A percentile compares a stretch with the other conserved stretches of the same genome.
Conservation (phyloP, 73 alveolate species). For the Urostyla sp. region DNA sequence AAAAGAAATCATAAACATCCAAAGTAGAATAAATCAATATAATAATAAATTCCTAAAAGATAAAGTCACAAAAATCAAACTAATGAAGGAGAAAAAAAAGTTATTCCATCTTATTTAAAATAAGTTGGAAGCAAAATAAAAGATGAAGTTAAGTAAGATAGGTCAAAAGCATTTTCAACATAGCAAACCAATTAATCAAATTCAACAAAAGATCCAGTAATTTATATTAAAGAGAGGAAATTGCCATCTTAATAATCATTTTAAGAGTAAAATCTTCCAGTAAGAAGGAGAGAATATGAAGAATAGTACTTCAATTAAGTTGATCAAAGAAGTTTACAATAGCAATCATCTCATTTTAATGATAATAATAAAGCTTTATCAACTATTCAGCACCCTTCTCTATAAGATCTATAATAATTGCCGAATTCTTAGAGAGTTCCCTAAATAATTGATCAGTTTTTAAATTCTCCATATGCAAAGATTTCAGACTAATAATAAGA, state of each 20-base stretch:
- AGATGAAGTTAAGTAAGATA: conserved; percentile 31
- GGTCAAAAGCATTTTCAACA: not conserved
- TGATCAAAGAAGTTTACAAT: not conserved
- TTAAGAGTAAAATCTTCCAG: too few relatives aligned
- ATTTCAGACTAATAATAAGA: conserved; percentile 17
- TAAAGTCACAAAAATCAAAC: not conserved
- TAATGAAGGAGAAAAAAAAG: not conserved
- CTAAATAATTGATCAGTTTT: conserved; percentile 35
- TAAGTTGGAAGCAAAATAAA: conserved; percentile 29
- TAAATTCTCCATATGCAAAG: conserved; percentile 31
- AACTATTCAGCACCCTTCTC: not conserved
- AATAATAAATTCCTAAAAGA: not conserved
- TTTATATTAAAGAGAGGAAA: conserved; percentile 34
- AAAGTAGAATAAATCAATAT: not conserved
- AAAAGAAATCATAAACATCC: not conserved
- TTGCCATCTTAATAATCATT: too few relatives aligned
- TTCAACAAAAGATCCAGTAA: not conserved
- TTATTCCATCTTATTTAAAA: conserved; percentile 9
- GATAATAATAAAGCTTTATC: not conserved
- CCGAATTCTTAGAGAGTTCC: not conserved
- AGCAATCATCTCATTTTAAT: not conserved
- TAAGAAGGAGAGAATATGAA: not conserved
- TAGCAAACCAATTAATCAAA: not conserved
- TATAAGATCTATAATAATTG: not conserved
- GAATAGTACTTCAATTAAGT: not conserved